Base-by-base conservation (phyloP, 192 early-diverging fungal species). In the Jimgerdemannia flammicorona region DNA sequence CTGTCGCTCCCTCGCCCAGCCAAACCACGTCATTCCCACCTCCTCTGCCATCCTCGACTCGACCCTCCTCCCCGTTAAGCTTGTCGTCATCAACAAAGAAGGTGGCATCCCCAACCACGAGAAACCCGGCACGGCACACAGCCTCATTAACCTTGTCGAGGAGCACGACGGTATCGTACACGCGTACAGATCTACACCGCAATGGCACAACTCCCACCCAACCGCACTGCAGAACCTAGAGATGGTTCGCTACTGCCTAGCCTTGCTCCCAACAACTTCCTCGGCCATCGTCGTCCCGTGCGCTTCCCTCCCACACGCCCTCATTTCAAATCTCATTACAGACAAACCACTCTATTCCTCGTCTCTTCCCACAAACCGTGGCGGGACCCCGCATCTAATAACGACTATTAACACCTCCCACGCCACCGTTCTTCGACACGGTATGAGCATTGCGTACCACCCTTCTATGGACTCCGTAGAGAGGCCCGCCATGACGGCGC, bases 81-180 rank as follows among this genome's bases (percentile, higher is more conserved):
- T 91, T 7, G 87, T 94, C 39, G 82, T 95, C 64, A 85, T 94
- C 74, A 91, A 93, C 82, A 80, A 87, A 64, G 80, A 86, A 78
- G 87, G 95, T 69, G 89, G 93, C 41, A 79, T 94, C 75, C 84
- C 91, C 72, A 72, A 81, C 69, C 83, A 84, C 74, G 85, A 85
- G 73, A 72, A 69, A 11, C 75, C 73, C 11, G 84, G 87, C 0
- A 83, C 84, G 29, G 84, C 86, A 3, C 91, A 91, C 43, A 86
- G 93, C 70, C 89, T 97, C 59, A 84, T 96, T 43, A 97, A 96
- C 72, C 84, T 96, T 10, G 86, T 91, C 75, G 91, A 94, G 70
- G 95, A 96, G 78, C 93, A 89, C 72, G 79, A 75, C 7, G 74
- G 82, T 3, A 86, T 96, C 18, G 64, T 83, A 0, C 66, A 76